A percentile compares a stretch with the other conserved stretches of the same genome.
Evolutionary conservation across 2,329 filamentous ascomycete genomes (phyloP).

Genomic region (Allantophomopsis lycopodina): DNA sequence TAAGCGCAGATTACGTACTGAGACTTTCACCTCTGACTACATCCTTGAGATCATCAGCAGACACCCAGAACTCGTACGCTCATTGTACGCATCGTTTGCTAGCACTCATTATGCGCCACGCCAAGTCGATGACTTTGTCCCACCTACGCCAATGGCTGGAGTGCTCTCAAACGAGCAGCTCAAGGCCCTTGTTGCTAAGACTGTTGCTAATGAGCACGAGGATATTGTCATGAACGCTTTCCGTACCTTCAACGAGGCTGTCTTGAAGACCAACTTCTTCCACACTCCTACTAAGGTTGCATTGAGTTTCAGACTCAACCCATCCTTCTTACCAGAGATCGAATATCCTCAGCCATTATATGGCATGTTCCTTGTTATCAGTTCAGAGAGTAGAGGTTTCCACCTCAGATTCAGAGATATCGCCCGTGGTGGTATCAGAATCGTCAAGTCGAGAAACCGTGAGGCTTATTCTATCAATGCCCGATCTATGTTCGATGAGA

Average conservation of each 20-base stretch:
- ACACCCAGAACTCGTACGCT: conserved; percentile 76
- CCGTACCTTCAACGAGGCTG: conserved; percentile 83
- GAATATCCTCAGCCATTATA: conserved; percentile 92
- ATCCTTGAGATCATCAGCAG: conserved; percentile 93
- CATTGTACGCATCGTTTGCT: conserved; percentile 84
- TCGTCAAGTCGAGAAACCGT: conserved; percentile 94
- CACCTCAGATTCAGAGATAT: conserved; percentile 97
- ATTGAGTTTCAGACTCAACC: conserved; percentile 87
- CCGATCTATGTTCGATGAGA: conserved; percentile 93
- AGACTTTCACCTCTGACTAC: conserved; percentile 97
- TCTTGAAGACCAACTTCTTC: conserved; percentile 90
- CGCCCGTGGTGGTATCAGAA: conserved; percentile 90
- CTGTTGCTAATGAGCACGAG: conserved; percentile 86
- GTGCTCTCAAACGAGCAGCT: conserved; percentile 65
- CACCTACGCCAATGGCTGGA: conserved; percentile 43
- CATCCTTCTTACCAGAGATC: conserved; percentile 73
- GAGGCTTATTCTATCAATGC: conserved; percentile 96
- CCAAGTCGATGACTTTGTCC: conserved; percentile 32
- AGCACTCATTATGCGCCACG: conserved; percentile 58
- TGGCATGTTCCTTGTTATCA: conserved; percentile 98
- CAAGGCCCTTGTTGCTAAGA: conserved; percentile 63
- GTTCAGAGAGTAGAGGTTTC: conserved; percentile 92
- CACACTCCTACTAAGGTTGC: conserved; percentile 95
- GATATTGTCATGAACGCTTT: conserved; percentile 97
- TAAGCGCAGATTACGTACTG: conserved; percentile 86